A percentile compares a stretch with the other conserved stretches of the same genome.
Conservation (phyloP, 176 grass and related monocot species). For the Ananas comosus region DNA sequence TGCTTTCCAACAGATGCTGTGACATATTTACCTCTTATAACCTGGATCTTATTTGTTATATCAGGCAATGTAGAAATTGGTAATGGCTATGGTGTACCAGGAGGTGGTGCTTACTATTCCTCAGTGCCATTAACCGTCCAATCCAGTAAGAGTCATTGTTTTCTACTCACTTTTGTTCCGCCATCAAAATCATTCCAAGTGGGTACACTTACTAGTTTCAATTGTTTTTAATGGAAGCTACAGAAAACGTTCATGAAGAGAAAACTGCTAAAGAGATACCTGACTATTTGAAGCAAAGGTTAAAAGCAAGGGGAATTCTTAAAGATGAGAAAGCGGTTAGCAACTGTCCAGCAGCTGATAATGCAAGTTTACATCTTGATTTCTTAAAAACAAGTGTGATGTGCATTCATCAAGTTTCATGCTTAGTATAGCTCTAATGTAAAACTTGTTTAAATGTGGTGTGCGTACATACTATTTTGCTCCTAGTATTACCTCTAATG, state of each 20-base stretch:
- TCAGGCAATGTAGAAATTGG: slow-evolving; percentile 88
- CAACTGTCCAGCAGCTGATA: slow-evolving; percentile 20
- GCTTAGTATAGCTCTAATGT: not conserved
- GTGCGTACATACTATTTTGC: no score
- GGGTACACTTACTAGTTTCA: slow-evolving; percentile 11
- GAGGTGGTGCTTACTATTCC: slow-evolving; percentile 87
- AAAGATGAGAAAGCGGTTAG: slow-evolving; percentile 50
- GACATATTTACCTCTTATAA: slow-evolving; percentile 2
- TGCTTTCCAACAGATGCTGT: no score
- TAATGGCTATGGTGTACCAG: slow-evolving; percentile 98
- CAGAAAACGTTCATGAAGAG: slow-evolving; percentile 32
- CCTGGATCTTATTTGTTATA: not conserved
- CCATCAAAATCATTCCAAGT: slow-evolving; percentile 23
- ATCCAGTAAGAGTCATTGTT: slow-evolving; percentile 33
- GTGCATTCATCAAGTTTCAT: slow-evolving; percentile 1
- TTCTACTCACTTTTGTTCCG: slow-evolving; percentile 7
- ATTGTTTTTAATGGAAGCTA: slow-evolving; percentile 41
- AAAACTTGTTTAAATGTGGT: not conserved
- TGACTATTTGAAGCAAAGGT: slow-evolving; percentile 69
- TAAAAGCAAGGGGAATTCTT: slow-evolving; percentile 83
- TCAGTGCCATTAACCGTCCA: slow-evolving; percentile 32
- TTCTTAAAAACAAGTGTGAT: slow-evolving; percentile 1
- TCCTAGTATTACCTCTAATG: no score
- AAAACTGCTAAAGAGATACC: slow-evolving; percentile 58
- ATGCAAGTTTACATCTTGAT: slow-evolving; percentile 34